Evolutionary conservation across 352 stramenopile species (phyloP).

Genomic region (Pythium aphanidermatum): DNA sequence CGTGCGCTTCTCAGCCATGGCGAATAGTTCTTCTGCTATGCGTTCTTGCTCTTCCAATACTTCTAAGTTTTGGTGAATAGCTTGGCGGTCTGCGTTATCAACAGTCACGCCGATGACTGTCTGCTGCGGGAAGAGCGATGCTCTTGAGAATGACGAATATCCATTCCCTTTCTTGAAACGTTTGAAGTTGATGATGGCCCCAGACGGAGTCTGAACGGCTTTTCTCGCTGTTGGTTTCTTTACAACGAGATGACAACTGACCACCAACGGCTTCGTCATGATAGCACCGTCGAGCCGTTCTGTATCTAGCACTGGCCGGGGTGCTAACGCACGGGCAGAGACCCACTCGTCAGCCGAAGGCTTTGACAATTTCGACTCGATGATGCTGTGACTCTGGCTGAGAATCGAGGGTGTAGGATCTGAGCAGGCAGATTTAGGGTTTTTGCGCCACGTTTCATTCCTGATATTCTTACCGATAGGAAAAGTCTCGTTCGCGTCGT

Average conservation of each 20-base stretch:
- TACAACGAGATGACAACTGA: slow-evolving; percentile 48
- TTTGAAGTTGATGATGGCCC: slow-evolving; percentile 72
- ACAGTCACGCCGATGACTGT: slow-evolving; percentile 58
- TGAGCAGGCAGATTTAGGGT: too few species aligned
- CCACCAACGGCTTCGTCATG: slow-evolving; percentile 25
- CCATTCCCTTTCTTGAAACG: slow-evolving; percentile 79
- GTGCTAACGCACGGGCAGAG: too few species aligned
- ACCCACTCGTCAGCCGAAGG: too few species aligned
- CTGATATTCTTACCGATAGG: too few species aligned
- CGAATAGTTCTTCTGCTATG: slow-evolving; percentile 80
- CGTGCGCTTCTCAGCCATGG: slow-evolving; percentile 62
- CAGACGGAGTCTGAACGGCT: background rate
- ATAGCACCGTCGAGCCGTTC: too few species aligned
- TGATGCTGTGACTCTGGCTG: too few species aligned
- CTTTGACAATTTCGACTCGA: too few species aligned
- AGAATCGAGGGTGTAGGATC: too few species aligned
- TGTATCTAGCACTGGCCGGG: too few species aligned
- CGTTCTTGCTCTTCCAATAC: slow-evolving; percentile 75
- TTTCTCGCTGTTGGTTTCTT: slow-evolving; percentile 23
- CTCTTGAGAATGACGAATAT: slow-evolving; percentile 26
- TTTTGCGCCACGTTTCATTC: too few species aligned
- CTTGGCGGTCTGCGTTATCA: slow-evolving; percentile 49
- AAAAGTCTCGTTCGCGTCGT: too few species aligned
- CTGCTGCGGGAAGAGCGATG: slow-evolving; percentile 45
- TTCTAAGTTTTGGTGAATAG: slow-evolving; percentile 55